Base-by-base conservation (phyloP, 345 rosid genomes). In the Camelina neglecta region DNA sequence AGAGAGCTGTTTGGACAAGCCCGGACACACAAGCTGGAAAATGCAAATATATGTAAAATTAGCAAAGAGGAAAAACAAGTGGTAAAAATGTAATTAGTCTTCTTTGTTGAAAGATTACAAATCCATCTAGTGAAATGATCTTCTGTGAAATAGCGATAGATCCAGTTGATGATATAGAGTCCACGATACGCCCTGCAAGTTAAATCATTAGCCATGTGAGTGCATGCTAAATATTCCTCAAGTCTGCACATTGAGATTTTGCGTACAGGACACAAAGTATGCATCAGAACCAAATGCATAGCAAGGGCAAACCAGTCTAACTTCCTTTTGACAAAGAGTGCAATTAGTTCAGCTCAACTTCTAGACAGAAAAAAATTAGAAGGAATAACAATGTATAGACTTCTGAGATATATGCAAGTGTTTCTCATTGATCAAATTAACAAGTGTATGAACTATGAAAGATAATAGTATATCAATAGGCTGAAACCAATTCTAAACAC, bases 141-240 rank as follows among this genome's bases (percentile, higher is more conserved):
- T 82, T 89, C 95, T 4, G 87, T 85, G 73, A 87, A 69, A 76
- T 87, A 91, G 73, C 97, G 91, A 70, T 89, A 88, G 59, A 89
- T 90, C 95, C 96, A 91, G 82, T 93, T 91, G 57, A 93, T 84
- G 56, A 93, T 90, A 86, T 93, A 93, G 24, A 93, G 76, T 60
- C 84, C 89, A 57, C 97, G 96, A 77, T 93, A 93, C 0, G 97
- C 97, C 79, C 97, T 91, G 88, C 77, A 81, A 49, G 42, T 67
- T 26, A 29, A 60, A 77, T 65, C 53, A 62, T 20, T 56, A 9
- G 10, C 47, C 38, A 35, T 29, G 45, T 63, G 8, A 63, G 45
- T 26, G 8, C 31, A 60, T 13, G 49, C 59, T 36, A 8, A 21
- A 33, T 20, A 3, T 7, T 48, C 11, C 2, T 60, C 23, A 35